Evolutionary conservation across 495 filamentous ascomycete species (phyloP), one percentile per base, ranked within the genome.

Genomic region (Penicillium fimorum): DNA sequence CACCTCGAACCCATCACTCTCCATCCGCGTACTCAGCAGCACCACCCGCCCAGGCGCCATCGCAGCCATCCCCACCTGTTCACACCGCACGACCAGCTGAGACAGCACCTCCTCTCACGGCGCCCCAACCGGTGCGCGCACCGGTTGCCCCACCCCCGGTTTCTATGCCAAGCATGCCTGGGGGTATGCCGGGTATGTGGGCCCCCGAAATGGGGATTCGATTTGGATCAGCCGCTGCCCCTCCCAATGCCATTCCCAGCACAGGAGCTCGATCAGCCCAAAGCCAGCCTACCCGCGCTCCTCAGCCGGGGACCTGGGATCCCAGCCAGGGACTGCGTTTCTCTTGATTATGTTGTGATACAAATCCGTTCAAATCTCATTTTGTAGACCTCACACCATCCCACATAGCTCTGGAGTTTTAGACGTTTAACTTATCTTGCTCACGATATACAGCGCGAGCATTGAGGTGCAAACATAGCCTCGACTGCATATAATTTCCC

Each of bases 171-270:
- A 42, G 17, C 29, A 53, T 53, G 18, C 52, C 52, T 8, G 74
- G 82, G 15, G 43, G 20, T 13, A 54, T 54, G 52, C 52, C 52
- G 11, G 74, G 82, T n/a, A 83, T 89, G 57, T 94, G 90, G 90
- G 82, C 83, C 38, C 89, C 89, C 0, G 86, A 89, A 5, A 84
- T 88, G 75, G 88, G 88, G 0, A 92, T 94, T 57, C 86, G 86
- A 18, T 95, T 93, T 66, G 79, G 80, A 7, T 60, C 63, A 3
- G 66, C 61, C 5, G 63, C 37, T 53, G 46, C 46, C 51, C 41
- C 62, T 50, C 57, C 60, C 50, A 47, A 63, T 53, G 30, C 59
- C 45, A 41, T 48, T 8, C 47, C 61, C 32, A 38, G 47, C 52
- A 43, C 65, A 29, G 52, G 62, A 46, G 25, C 58, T 29, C 53